Evolutionary conservation across 495 filamentous ascomycete species (phyloP).

Genomic region (Melanomma pulvis-pyrius): DNA sequence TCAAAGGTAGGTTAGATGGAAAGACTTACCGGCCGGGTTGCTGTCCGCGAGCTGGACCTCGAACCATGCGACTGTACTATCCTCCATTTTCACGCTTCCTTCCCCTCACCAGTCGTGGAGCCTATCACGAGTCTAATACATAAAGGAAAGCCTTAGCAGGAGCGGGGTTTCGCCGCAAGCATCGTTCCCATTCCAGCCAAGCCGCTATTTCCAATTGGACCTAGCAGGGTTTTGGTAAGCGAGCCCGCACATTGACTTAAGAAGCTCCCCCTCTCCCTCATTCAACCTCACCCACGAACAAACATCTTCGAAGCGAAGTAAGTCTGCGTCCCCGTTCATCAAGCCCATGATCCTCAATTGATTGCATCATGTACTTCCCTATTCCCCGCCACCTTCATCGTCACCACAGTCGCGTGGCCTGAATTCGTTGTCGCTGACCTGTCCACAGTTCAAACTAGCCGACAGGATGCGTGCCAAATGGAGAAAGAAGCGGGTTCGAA

Average conservation of each 20-base stretch:
- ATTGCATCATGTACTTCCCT: slow-evolving; percentile 18
- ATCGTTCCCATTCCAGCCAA: not conserved
- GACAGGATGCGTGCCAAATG: slow-evolving; percentile 96
- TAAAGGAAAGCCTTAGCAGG: not conserved
- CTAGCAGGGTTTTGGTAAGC: slow-evolving; percentile 27
- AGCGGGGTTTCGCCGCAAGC: not conserved
- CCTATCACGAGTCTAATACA: not conserved
- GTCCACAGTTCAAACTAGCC: slow-evolving; percentile 35
- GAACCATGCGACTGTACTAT: slow-evolving; percentile 25
- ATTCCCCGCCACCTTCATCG: not conserved
- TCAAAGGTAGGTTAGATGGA: not conserved
- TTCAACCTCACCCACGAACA: slow-evolving; percentile 23
- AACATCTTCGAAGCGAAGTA: slow-evolving; percentile 42
- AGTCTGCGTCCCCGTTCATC: slow-evolving; percentile 12
- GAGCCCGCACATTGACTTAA: slow-evolving; percentile 33
- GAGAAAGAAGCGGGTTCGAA: slow-evolving; percentile 98
- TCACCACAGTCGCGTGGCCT: slow-evolving; percentile 11
- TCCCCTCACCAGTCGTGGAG: not conserved
- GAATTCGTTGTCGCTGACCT: slow-evolving; percentile 45
- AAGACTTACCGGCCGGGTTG: slow-evolving; percentile 15
- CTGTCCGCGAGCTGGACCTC: slow-evolving; percentile 12
- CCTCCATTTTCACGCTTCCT: slow-evolving; percentile 11
- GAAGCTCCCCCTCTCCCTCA: slow-evolving; percentile 27
- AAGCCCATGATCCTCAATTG: slow-evolving; percentile 18
- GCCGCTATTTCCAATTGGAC: not conserved